Base-by-base conservation (phyloP, 331 rosid species). In the Malus hybrid region DNA sequence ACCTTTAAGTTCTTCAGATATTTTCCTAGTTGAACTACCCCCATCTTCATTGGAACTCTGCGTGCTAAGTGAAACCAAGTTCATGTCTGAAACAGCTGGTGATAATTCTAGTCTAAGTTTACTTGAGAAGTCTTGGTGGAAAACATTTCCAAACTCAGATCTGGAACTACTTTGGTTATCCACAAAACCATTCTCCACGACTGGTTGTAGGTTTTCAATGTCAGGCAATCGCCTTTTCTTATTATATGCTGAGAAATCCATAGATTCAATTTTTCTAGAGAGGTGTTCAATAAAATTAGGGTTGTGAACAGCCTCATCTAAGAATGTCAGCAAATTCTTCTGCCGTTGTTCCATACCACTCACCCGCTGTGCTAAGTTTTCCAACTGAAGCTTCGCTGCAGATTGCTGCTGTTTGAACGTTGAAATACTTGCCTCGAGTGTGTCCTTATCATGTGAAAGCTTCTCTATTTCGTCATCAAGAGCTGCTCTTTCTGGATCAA, bases 221-320 rank as follows among this genome's bases (percentile, higher is more conserved):
- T 81, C 88, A 79, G 97, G 97, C 84, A 94, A 75, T 73, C 99
- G 82, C 79, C 99, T 90, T 87, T 89, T 94, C 84, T 94, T 94
- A 71, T 85, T 88, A 80, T 83, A 92, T 42, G 96, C 92, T 0
- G 89, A 78, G 39, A 92, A 85, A 85, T 89, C 99, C 96, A 89
- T 83, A 60, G 93, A 84, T 55, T 92, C 97, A 39, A 94, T 83
- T 80, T 87, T 94, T 69, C 79, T 87, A 29, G 87, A 74, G 73
- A 94, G 92, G 46, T 82, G 87, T 66, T 89, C 92, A 64, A 84
- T 85, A 62, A 92, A 90, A 70, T 74, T 28, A 63, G 97, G 96
- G 71, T 87, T 84, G 44, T 86, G 88, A 76, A 90, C 90, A 79
- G 91, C 88, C 89, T 86, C 88, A 67, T 90, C 91, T 27, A 90